Conservation (phyloP, 108 stramenopile species). For the Pseudonitzschia multistriata region DNA sequence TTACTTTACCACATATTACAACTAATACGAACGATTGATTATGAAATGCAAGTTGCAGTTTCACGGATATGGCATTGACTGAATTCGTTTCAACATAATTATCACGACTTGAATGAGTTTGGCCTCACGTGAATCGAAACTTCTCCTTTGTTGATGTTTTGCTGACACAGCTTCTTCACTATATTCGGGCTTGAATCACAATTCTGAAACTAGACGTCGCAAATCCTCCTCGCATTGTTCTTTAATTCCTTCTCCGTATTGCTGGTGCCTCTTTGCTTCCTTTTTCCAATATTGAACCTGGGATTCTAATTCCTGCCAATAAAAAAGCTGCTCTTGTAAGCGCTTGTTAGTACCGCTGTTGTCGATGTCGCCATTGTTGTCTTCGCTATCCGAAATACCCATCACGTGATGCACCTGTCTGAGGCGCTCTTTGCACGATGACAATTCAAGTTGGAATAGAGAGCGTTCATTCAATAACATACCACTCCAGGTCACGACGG, state of each 20-base stretch:
- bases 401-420: not conserved
- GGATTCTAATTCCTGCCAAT: constrained; percentile 6
- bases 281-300: constrained; percentile 14
- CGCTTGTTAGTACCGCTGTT: not conserved
- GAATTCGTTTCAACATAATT: too few species aligned
- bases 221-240: constrained; percentile 4
- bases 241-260: not conserved
- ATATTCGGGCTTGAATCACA: too few species aligned
- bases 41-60: too few species aligned
- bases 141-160: not conserved
- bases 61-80: too few species aligned
- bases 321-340: not conserved
- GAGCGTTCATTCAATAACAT: constrained; percentile 8
- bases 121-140: not conserved
- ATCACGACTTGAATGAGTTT: too few species aligned
- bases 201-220: not conserved
- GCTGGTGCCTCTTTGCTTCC: constrained; percentile 1
- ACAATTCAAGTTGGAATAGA: constrained; percentile 2
- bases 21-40: too few species aligned
- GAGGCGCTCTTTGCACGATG: not conserved
- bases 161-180: not conserved
- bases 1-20: too few species aligned
- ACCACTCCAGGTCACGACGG: constrained; percentile 1
- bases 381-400: not conserved
- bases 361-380: not conserved